A percentile compares a stretch with the other conserved stretches of the same genome.
Conservation (phyloP, 495 filamentous ascomycete genomes). For the Penicillium dipodomyicola region DNA sequence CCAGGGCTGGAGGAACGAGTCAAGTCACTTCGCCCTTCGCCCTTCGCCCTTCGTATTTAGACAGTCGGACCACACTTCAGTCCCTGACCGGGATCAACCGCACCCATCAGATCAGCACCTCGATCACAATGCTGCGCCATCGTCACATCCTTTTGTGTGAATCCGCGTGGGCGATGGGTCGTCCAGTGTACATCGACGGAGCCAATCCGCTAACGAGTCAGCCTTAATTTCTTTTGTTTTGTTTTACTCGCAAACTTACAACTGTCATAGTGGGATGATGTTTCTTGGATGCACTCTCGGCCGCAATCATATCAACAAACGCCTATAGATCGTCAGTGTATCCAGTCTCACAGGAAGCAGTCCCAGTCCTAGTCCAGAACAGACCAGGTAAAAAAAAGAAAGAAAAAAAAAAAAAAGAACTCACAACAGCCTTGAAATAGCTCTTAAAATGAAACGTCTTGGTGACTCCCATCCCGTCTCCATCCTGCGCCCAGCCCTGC, state of each 20-base stretch:
- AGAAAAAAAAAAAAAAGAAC: slow-evolving; percentile 10
- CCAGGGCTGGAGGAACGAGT: too few species aligned
- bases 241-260: slow-evolving; percentile 26
- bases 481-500: slow-evolving; percentile 41
- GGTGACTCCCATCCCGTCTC: slow-evolving; percentile 37
- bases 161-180: slow-evolving; percentile 67
- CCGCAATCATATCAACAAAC: slow-evolving; percentile 42
- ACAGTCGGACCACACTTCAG: slow-evolving; percentile 34
- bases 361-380: background rate
- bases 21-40: too few species aligned
- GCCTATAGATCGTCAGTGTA: slow-evolving; percentile 23
- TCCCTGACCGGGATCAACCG: slow-evolving; percentile 36
- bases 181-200: slow-evolving; percentile 62
- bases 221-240: slow-evolving; percentile 10
- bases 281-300: slow-evolving; percentile 43
- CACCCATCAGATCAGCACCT: slow-evolving; percentile 43
- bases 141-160: slow-evolving; percentile 64
- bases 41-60: too few species aligned
- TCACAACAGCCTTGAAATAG: slow-evolving; percentile 47
- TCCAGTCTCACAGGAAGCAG: background rate
- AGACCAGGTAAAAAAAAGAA: background rate
- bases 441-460: slow-evolving; percentile 48
- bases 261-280: slow-evolving; percentile 50
- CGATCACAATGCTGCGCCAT: slow-evolving; percentile 67
- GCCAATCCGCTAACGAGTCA: slow-evolving; percentile 38